phyloP scores from a whole-genome alignment of 2,329 filamentous ascomycete species.

The Stylonectria norvegica region DNA sequence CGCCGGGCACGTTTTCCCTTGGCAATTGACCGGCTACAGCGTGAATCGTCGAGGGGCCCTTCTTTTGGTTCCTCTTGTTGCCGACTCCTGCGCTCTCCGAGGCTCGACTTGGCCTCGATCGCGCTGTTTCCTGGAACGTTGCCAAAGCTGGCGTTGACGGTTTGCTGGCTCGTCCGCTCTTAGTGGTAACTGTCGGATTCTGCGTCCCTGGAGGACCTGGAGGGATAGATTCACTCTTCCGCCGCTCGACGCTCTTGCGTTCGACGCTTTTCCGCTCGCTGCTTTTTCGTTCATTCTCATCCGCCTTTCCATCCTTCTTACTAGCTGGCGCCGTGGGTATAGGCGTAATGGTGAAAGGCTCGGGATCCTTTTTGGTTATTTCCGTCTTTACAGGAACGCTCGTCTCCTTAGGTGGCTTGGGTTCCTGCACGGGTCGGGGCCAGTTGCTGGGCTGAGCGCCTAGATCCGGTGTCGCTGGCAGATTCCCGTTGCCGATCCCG shows the following conservation, averaged over 20 bases:
- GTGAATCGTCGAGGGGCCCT: slow-evolving; percentile 43
- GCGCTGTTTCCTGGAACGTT: slow-evolving; percentile 55
- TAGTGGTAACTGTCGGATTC: slow-evolving; percentile 53
- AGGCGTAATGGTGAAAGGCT: slow-evolving; percentile 26
- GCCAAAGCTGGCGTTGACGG: slow-evolving; percentile 61
- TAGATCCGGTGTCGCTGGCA: slow-evolving; percentile 37
- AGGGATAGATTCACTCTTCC: slow-evolving; percentile 50
- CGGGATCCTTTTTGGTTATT: slow-evolving; percentile 32
- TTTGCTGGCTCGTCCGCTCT: slow-evolving; percentile 64
- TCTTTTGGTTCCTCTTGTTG: slow-evolving; percentile 61
- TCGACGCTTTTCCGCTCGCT: too few species aligned
- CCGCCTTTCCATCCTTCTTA: slow-evolving; percentile 44
- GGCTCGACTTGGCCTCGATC: slow-evolving; percentile 54
- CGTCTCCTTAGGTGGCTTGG: slow-evolving; percentile 51
- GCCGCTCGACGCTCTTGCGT: too few species aligned
- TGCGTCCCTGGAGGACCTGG: slow-evolving; percentile 32
- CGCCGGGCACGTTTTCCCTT: slow-evolving; percentile 44
- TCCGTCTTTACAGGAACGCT: slow-evolving; percentile 32
- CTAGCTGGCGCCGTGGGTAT: slow-evolving; percentile 26
- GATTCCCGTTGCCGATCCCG: slow-evolving; percentile 47
- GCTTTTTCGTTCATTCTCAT: slow-evolving; percentile 36
- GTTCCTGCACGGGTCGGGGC: slow-evolving; percentile 37
- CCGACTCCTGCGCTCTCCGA: slow-evolving; percentile 46
- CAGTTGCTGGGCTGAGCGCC: slow-evolving; percentile 28
- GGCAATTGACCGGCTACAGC: slow-evolving; percentile 33